Evolutionary conservation across 1,284 basidiomycete genomes (phyloP), one percentile per base, ranked within the genome.

Genomic region (Pterula multifida): DNA sequence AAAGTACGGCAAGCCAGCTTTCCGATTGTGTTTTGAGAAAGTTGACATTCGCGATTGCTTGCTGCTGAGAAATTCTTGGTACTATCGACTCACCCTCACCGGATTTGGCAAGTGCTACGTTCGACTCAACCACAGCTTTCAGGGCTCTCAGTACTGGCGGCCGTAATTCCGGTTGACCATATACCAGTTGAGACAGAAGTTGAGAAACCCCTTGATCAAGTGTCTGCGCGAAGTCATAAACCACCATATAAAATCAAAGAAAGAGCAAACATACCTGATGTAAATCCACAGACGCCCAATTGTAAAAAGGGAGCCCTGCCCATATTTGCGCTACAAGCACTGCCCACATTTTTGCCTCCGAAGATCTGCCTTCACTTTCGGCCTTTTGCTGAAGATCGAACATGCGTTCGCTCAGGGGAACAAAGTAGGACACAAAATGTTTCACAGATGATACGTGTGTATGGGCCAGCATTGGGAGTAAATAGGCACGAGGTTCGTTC

Each of bases 331-430:
- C 81, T 35, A 96, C 83, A 26, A 98, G 74, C 9, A 95, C 91
- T 58, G 81, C 87, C 86, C 90, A 97, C 45, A 97, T 82, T 67
- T 98, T 98, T 17, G 86, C 88, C 65, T 98, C 93, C 3, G 90
- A 79, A 46, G 72, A 73, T 45, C 83, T 79, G 12, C 77, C 80
- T 46, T 80, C 82, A 2, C 72, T 68, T 54, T 88, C 85, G 0
- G 89, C 85, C 3, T 75, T 79, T 65, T 81, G 77, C 64, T 94
- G 85, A 47, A 90, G 69, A 58, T 90, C 80, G 61, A 98, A 98
- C 75, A 98, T 84, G 36, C 83, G 77, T 65, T 97, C 94, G 36
- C 91, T 96, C 32, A 98, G 69, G 13, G 96, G 93, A 4, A 98
- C 87, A 57, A 98, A 95, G 64, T 90, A 89, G 2, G 77, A 75